Percentiles rank a stretch among this genome's conserved stretches.
Conservation (phyloP, 1,139 yeast genomes). For the Hemisphaericaspora subhashii region DNA sequence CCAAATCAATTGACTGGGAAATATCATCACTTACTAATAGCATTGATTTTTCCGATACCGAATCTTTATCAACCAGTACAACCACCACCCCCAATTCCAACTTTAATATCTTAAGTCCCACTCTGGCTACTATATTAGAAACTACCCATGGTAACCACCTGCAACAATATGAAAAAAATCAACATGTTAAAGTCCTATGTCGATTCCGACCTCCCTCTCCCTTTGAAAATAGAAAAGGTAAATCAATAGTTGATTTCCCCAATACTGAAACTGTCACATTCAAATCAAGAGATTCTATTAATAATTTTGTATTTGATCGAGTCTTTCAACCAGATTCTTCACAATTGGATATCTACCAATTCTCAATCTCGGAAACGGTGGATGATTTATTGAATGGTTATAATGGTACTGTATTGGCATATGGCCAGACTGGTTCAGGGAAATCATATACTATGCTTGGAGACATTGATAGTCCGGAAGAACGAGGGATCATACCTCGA, state of each 20-base stretch:
- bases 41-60: neutral
- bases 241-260: conserved; percentile 19
- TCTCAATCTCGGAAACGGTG: conserved; percentile 57
- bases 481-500: conserved; percentile 69
- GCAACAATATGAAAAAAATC: neutral
- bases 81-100: neutral
- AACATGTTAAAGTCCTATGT: conserved; percentile 58
- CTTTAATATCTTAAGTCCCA: conserved; percentile 1
- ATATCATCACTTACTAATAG: neutral
- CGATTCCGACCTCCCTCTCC: conserved; percentile 58
- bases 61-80: neutral
- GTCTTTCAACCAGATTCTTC: conserved; percentile 53
- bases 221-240: conserved; percentile 27
- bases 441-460: conserved; percentile 90
- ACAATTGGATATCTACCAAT: conserved; percentile 65
- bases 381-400: conserved; percentile 76
- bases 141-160: neutral
- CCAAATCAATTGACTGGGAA: neutral
- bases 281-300: conserved; percentile 29
- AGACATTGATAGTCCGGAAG: conserved; percentile 36
- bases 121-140: neutral
- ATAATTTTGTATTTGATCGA: conserved; percentile 63
- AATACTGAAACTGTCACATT: conserved; percentile 27
- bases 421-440: conserved; percentile 90
- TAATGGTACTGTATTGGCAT: conserved; percentile 82